A percentile compares a stretch with the other conserved stretches of the same genome.
Evolutionary conservation across 495 filamentous ascomycete species (phyloP).

Genomic region (Penicillium chermesinum): DNA sequence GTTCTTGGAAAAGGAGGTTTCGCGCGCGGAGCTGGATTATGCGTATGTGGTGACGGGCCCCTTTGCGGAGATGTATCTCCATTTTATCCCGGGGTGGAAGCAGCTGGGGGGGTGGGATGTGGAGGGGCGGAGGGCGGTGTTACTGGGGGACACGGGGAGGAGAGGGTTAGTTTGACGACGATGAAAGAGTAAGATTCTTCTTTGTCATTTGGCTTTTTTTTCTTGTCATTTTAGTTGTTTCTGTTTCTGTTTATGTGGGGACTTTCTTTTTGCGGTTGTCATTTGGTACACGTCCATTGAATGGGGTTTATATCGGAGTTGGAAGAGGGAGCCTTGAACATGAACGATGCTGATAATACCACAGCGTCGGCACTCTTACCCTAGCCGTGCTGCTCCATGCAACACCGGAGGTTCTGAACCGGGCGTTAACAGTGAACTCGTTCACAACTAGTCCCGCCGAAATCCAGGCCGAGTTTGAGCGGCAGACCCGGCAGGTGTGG

Average conservation of each 20-base stretch:
- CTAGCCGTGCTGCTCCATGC: slow-evolving; percentile 54
- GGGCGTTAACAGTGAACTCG: slow-evolving; percentile 62
- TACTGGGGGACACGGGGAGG: slow-evolving; percentile 50
- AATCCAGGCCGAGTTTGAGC: slow-evolving; percentile 61
- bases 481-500: slow-evolving; percentile 47
- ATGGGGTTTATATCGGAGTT: too few relatives aligned
- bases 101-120: slow-evolving; percentile 53
- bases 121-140: slow-evolving; percentile 48
- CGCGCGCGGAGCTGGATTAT: slow-evolving; percentile 43
- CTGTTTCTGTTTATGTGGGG: too few relatives aligned
- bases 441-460: slow-evolving; percentile 59
- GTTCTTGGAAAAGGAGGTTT: slow-evolving; percentile 46
- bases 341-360: not conserved
- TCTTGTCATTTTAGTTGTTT: too few relatives aligned
- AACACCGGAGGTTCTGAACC: slow-evolving; percentile 40
- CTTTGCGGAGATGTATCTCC: slow-evolving; percentile 61
- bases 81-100: slow-evolving; percentile 25
- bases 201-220: not conserved
- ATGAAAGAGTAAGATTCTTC: slow-evolving; percentile 56
- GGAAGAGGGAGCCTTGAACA: too few relatives aligned
- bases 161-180: slow-evolving; percentile 56
- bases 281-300: too few relatives aligned
- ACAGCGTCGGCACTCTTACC: slow-evolving; percentile 62
- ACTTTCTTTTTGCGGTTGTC: too few relatives aligned
- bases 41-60: slow-evolving; percentile 66